phyloP scores from a whole-genome alignment of 2,329 filamentous ascomycete genomes.

The Chrysosphaeria jannelii region DNA sequence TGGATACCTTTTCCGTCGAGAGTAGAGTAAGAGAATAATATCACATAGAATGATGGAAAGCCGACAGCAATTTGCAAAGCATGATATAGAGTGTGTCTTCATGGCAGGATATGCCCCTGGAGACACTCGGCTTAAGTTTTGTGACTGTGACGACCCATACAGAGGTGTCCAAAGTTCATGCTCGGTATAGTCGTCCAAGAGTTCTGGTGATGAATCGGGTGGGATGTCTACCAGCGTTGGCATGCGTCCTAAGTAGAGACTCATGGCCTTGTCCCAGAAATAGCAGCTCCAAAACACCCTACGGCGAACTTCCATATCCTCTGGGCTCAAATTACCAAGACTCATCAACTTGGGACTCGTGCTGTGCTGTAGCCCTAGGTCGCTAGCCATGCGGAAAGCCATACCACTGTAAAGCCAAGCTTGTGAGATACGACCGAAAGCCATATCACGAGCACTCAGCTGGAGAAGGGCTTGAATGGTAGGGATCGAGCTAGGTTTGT shows the following conservation, averaged over 20 bases:
- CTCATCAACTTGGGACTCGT: constrained; percentile 5
- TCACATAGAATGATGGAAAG: constrained; percentile 6
- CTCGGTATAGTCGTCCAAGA: constrained; percentile 5
- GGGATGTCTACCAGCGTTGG: constrained; percentile 4
- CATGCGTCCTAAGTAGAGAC: constrained; percentile 7
- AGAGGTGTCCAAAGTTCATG: constrained; percentile 4
- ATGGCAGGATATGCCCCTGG: constrained; percentile 5
- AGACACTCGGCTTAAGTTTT: constrained; percentile 1
- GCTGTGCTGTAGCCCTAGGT: constrained; percentile 7
- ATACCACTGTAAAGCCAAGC: constrained; percentile 9
- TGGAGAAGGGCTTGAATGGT: constrained; percentile 8
- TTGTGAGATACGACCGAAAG: constrained; percentile 7
- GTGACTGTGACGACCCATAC: constrained; percentile 1
- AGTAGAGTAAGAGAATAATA: constrained; percentile 6
- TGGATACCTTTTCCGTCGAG: no score
- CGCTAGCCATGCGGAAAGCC: constrained; percentile 7
- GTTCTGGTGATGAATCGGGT: constrained; percentile 1
- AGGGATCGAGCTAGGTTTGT: constrained; percentile 7
- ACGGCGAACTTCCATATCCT: constrained; percentile 6
- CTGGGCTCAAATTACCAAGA: constrained; percentile 5
- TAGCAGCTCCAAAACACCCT: constrained; percentile 7
- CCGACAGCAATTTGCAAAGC: constrained; percentile 6
- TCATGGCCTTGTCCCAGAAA: constrained; percentile 8
- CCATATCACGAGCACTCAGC: constrained; percentile 7
- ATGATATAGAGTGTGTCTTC: constrained; percentile 6